Evolutionary conservation across 352 stramenopile species (phyloP), one percentile per base, ranked within the genome.

Genomic region (Pythium coloratum): DNA sequence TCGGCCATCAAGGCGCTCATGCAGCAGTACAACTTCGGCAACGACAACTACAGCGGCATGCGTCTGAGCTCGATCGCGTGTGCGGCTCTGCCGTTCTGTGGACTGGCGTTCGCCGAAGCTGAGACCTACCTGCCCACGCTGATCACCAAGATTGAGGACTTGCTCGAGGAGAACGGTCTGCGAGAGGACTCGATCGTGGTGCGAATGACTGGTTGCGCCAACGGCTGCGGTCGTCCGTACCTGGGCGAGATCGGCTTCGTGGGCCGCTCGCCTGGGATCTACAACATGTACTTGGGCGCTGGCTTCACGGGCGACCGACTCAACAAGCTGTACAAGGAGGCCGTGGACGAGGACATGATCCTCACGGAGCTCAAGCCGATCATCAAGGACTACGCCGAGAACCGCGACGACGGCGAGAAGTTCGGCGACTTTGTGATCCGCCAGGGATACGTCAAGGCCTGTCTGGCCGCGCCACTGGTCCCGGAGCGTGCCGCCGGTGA

Each of bases 211-310:
- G 96, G 97, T 47, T 99, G 97, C 76, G 93, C 96, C 32, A 99
- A 99, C 79, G 97, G 97, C 53, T 99, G 96, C 72, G 96, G 94
- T 3, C 81, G 97, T 16, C 97, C 97, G 20, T 99, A 99, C 86
- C 94, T 99, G 86, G 97, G 96, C 24, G 97, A 99, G 81, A 91
- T 99, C 54, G 97, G 92, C 56, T 98, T 99, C 69, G 96, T 99
- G 32, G 97, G 97, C 58, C 96, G 98, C 76, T 97, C 95, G 46
- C 88, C 96, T 1, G 96, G 97, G 66, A 97, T 84, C 60, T 99
- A 99, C 82, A 97, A 99, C 82, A 60, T 99, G 51, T 99, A 97
- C 88, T 73, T 99, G 13, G 97, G 97, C 55, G 97, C 96, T 46
- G 86, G 85, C 36, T 86, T 86, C 58, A 64, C 75, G 0, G 85